Conservation (phyloP, 768 basidiomycete genomes). For the Coprinopsis sp. region DNA sequence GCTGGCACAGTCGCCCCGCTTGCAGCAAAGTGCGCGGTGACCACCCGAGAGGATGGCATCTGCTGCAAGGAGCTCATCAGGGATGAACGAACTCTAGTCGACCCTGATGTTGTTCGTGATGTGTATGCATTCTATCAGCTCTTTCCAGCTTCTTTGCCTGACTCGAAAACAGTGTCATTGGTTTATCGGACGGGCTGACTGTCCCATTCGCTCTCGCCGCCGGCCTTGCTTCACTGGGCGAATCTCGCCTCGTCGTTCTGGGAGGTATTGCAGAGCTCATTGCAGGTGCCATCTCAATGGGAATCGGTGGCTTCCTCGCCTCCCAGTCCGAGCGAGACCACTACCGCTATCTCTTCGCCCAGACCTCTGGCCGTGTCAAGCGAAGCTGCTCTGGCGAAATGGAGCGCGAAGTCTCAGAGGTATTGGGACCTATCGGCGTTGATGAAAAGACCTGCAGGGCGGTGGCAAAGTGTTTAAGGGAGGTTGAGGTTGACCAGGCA, state of each 20-base stretch:
- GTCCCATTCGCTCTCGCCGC: constrained; percentile 91
- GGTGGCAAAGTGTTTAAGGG: constrained; percentile 71
- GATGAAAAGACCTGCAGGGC: constrained; percentile 75
- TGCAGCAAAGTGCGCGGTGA: constrained; percentile 53
- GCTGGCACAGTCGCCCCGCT: constrained; percentile 39
- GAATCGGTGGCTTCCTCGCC: constrained; percentile 95
- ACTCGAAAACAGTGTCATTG: constrained; percentile 59
- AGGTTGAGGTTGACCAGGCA: constrained; percentile 50
- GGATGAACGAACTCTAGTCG: constrained; percentile 75
- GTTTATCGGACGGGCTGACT: constrained; percentile 86
- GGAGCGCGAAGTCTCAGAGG: constrained; percentile 88
- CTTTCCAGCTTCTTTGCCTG: neutral
- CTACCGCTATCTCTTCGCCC: constrained; percentile 73
- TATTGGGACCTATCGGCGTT: constrained; percentile 87
- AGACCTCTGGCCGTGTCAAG: constrained; percentile 76
- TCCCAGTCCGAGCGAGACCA: constrained; percentile 96
- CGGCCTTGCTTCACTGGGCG: constrained; percentile 83
- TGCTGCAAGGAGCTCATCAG: constrained; percentile 89
- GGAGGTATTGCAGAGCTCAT: constrained; percentile 96
- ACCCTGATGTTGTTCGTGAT: constrained; percentile 86
- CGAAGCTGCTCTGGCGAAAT: constrained; percentile 92
- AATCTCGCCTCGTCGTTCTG: constrained; percentile 86
- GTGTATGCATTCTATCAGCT: constrained; percentile 47
- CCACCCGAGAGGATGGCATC: constrained; percentile 53
- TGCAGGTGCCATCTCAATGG: constrained; percentile 96